Conservation (phyloP, 495 filamentous ascomycete species). For the Sphaerosporella brunnea region DNA sequence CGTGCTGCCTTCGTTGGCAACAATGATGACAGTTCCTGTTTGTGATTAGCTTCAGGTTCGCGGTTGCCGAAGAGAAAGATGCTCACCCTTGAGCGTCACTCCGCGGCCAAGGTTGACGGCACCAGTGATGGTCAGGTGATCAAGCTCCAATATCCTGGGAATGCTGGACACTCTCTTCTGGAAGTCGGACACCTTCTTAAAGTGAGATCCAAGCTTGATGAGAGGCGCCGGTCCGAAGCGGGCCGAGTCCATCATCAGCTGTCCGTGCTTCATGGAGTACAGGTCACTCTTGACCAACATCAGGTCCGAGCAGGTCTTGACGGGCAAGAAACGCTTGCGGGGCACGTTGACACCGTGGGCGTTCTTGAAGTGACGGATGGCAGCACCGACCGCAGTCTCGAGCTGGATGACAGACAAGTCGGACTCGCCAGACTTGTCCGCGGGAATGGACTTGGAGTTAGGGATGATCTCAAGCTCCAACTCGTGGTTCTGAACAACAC, state of each 20-base stretch:
- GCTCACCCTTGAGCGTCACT: slow-evolving; percentile 71
- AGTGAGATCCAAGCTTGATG: slow-evolving; percentile 97
- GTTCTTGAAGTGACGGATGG: slow-evolving; percentile 96
- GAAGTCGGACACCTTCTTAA: slow-evolving; percentile 99
- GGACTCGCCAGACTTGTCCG: slow-evolving; percentile 98
- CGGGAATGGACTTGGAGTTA: slow-evolving; percentile 94
- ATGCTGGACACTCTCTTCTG: slow-evolving; percentile 93
- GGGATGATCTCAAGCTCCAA: slow-evolving; percentile 99
- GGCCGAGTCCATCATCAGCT: slow-evolving; percentile 85
- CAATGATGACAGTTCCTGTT: slow-evolving; percentile 80
- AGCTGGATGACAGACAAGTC: slow-evolving; percentile 95
- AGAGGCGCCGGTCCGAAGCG: slow-evolving; percentile 96
- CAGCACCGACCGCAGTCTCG: slow-evolving; percentile 94
- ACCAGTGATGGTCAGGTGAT: slow-evolving; percentile 94
- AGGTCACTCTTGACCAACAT: slow-evolving; percentile 99
- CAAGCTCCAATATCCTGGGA: slow-evolving; percentile 92
- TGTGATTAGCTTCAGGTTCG: too few relatives aligned
- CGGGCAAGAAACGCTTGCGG: slow-evolving; percentile 90
- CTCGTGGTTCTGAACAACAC: slow-evolving; percentile 95
- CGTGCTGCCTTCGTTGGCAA: slow-evolving; percentile 90
- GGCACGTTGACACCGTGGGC: slow-evolving; percentile 99
- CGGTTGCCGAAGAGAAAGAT: too few relatives aligned
- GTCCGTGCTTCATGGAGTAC: slow-evolving; percentile 98
- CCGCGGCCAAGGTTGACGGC: slow-evolving; percentile 89
- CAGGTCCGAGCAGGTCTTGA: slow-evolving; percentile 99